phyloP scores from a whole-genome alignment of 805 yeast genomes.

The Candida orba region DNA sequence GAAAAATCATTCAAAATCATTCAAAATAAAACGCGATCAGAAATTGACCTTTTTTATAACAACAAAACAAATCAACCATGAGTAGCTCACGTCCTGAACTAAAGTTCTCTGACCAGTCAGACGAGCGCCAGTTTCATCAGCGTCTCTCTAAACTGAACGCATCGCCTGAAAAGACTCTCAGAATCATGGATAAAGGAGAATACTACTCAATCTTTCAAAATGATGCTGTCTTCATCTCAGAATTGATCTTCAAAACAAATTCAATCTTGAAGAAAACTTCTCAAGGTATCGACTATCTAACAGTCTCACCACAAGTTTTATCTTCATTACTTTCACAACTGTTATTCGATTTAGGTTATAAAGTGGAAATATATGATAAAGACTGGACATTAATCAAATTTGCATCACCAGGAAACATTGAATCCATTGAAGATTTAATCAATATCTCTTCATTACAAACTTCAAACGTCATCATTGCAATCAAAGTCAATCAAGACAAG shows the following conservation, averaged over 20 bases:
- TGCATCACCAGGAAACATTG: constrained; percentile 91
- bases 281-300: constrained; percentile 52
- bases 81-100: constrained; percentile 43
- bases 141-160: constrained; percentile 41
- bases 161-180: constrained; percentile 43
- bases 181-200: constrained; percentile 78
- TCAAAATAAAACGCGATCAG: neutral
- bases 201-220: constrained; percentile 68
- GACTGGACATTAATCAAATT: constrained; percentile 48
- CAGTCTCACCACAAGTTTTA: constrained; percentile 72
- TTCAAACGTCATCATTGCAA: constrained; percentile 43
- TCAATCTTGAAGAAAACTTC: constrained; percentile 65
- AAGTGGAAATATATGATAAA: constrained; percentile 73
- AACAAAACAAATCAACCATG: constrained; percentile 1
- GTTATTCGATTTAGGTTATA: constrained; percentile 62
- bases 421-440: constrained; percentile 66
- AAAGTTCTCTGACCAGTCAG: constrained; percentile 47
- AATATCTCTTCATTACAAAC: constrained; percentile 30
- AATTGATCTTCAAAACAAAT: constrained; percentile 72
- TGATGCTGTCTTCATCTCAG: constrained; percentile 82
- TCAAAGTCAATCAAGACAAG: constrained; percentile 30
- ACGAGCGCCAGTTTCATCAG: constrained; percentile 41
- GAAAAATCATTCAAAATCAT: no score
- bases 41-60: no score
- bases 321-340: constrained; percentile 56